phyloP scores from a whole-genome alignment of 176 grass and related monocot species.

The Lolium multiflorum region DNA sequence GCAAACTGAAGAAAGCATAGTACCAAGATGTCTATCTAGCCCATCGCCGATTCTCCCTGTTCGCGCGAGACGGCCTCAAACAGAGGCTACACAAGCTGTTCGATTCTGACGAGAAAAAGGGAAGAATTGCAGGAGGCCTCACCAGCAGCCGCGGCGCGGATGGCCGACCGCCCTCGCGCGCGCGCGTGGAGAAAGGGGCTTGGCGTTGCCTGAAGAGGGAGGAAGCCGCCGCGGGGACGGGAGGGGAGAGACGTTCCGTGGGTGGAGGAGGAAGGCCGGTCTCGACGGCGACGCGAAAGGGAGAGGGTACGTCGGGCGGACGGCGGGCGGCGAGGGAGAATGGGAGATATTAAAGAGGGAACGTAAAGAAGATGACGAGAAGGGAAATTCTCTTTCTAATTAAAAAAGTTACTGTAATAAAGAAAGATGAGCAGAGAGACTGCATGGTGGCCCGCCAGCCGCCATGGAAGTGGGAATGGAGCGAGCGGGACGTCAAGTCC shows the following conservation, averaged over 20 bases:
- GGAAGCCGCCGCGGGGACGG: background rate
- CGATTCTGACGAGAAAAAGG: background rate
- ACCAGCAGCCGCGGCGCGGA: slow-evolving; percentile 19
- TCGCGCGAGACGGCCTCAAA: background rate
- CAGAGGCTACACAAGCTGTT: background rate
- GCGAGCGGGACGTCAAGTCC: background rate
- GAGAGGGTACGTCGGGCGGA: slow-evolving; percentile 20
- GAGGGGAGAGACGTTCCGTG: background rate
- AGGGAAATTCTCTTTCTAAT: background rate
- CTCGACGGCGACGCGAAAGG: background rate
- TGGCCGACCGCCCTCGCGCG: background rate
- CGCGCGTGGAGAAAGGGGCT: background rate
- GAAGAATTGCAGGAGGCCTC: background rate
- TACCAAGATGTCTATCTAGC: too few species aligned
- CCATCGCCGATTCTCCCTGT: background rate
- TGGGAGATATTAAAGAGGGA: background rate
- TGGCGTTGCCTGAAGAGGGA: background rate
- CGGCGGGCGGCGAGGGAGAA: background rate
- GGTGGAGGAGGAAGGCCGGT: background rate
- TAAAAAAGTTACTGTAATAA: too few species aligned
- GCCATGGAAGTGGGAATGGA: background rate
- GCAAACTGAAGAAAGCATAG: too few species aligned
- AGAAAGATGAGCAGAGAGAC: background rate
- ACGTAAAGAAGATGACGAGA: background rate
- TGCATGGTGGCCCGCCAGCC: background rate